Conservation (phyloP, 2,329 filamentous ascomycete genomes). For the Zelopaecilomyces penicillatus region DNA sequence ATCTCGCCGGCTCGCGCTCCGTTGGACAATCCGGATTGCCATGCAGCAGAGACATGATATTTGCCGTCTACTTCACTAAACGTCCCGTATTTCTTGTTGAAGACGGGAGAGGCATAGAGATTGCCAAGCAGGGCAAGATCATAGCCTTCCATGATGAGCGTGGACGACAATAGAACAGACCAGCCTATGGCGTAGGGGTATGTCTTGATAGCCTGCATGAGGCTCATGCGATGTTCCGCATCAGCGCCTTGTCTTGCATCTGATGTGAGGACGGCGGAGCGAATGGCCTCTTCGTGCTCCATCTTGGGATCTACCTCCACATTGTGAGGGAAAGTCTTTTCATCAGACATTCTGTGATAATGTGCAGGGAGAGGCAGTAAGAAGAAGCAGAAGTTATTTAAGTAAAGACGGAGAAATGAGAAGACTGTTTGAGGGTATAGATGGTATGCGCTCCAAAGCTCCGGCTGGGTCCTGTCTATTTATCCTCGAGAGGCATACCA, state of each 20-base stretch:
- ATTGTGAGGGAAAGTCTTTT: too few species aligned
- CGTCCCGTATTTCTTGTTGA: constrained; percentile 5
- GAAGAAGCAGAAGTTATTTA: too few species aligned
- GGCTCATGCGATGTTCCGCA: constrained; percentile 1
- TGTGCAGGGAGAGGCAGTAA: too few species aligned
- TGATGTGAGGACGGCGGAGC: background rate
- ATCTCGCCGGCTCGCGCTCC: constrained; percentile 38
- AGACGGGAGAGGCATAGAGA: constrained; percentile 27
- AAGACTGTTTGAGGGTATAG: too few species aligned
- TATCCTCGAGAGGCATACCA: too few species aligned
- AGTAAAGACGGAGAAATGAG: too few species aligned
- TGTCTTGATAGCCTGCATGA: constrained; percentile 16
- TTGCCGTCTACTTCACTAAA: constrained; percentile 6
- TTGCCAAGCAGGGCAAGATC: constrained; percentile 27
- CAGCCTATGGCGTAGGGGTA: constrained; percentile 30
- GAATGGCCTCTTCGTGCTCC: too few species aligned
- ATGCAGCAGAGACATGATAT: constrained; percentile 36
- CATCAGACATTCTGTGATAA: too few species aligned
- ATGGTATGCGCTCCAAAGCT: too few species aligned
- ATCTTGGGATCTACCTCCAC: too few species aligned
- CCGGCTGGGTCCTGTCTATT: too few species aligned
- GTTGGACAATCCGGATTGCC: constrained; percentile 42
- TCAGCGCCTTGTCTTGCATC: constrained; percentile 3
- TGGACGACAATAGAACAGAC: constrained; percentile 26
- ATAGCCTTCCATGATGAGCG: constrained; percentile 37